Conservation (phyloP, 495 filamentous ascomycete species). For the Bathelium albidoporum region DNA sequence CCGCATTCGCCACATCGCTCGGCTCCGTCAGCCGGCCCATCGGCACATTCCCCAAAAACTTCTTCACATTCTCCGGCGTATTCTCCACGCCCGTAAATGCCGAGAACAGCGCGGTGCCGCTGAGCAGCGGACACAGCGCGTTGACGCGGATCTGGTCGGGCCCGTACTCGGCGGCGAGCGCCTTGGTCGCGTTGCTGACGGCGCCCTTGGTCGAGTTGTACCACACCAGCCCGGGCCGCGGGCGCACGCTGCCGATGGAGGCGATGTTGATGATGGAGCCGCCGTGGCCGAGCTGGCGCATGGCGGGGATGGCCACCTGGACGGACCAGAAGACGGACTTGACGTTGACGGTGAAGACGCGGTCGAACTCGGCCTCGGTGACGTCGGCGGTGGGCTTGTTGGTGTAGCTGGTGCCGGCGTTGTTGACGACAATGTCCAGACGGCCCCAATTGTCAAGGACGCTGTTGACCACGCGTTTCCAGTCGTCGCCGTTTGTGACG, state of each 20-base stretch:
- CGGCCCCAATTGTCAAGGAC: conserved; percentile 1
- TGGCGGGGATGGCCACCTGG: conserved; percentile 18
- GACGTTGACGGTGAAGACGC: conserved; percentile 22
- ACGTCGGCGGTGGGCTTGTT: conserved; percentile 17
- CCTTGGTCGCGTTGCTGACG: conserved; percentile 22
- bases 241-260: conserved; percentile 22
- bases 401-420: conserved; percentile 12
- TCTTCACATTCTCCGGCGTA: conserved; percentile 56
- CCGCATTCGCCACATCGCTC: conserved; percentile 25
- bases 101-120: conserved; percentile 46
- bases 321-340: conserved; percentile 22
- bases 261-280: conserved; percentile 23
- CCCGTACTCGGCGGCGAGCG: conserved; percentile 21
- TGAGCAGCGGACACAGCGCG: conserved; percentile 17
- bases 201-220: conserved; percentile 24
- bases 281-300: conserved; percentile 21
- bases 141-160: conserved; percentile 23
- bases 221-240: conserved; percentile 21
- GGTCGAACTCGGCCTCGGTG: conserved; percentile 24
- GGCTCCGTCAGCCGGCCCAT: conserved; percentile 23
- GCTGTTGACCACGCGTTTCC: conserved; percentile 2
- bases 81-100: conserved; percentile 55
- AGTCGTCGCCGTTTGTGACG: conserved; percentile 7
- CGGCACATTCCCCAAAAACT: conserved; percentile 57
- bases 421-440: conserved; percentile 22